A percentile compares a stretch with the other conserved stretches of the same genome.
phyloP scores from a whole-genome alignment of 176 grass and related monocot genomes.

The Triticum aestivum region DNA sequence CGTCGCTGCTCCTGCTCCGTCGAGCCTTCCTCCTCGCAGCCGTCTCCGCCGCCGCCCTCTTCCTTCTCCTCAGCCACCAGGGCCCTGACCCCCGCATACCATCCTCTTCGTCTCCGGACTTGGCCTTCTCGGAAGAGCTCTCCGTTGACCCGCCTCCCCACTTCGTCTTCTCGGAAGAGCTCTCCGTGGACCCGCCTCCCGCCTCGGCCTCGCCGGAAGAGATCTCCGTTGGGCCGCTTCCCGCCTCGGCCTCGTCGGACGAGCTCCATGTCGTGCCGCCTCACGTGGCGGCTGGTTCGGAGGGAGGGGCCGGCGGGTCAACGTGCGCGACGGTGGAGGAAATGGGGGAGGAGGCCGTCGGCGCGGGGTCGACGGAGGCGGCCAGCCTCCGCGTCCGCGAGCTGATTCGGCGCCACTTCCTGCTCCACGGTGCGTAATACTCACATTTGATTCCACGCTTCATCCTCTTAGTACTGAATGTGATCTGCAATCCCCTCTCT shows the following conservation, averaged over 20 bases:
- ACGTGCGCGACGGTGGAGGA: slow-evolving; percentile 80
- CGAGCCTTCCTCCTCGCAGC: slow-evolving; percentile 31
- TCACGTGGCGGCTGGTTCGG: background rate
- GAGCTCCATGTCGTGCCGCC: background rate
- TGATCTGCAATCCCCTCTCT: background rate
- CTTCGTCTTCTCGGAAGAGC: background rate
- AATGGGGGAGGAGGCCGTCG: slow-evolving; percentile 66
- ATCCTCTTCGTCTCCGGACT: slow-evolving; percentile 3
- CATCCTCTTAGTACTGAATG: too few species aligned
- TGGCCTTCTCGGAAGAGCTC: background rate
- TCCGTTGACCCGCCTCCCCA: background rate
- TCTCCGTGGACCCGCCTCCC: background rate
- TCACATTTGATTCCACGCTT: background rate
- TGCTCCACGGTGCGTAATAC: slow-evolving; percentile 54
- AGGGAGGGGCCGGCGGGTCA: background rate
- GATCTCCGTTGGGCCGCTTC: background rate
- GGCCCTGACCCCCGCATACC: background rate
- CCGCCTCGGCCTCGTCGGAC: background rate
- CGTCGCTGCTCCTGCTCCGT: slow-evolving; percentile 10
- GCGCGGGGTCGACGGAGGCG: slow-evolving; percentile 35
- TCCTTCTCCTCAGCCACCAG: slow-evolving; percentile 33
- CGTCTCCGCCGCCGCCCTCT: slow-evolving; percentile 8
- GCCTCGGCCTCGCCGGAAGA: background rate
- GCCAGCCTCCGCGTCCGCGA: slow-evolving; percentile 70
- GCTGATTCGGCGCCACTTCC: slow-evolving; percentile 70